Base-by-base conservation (phyloP, 306 rosid genomes). In the Quillaja saponaria region DNA sequence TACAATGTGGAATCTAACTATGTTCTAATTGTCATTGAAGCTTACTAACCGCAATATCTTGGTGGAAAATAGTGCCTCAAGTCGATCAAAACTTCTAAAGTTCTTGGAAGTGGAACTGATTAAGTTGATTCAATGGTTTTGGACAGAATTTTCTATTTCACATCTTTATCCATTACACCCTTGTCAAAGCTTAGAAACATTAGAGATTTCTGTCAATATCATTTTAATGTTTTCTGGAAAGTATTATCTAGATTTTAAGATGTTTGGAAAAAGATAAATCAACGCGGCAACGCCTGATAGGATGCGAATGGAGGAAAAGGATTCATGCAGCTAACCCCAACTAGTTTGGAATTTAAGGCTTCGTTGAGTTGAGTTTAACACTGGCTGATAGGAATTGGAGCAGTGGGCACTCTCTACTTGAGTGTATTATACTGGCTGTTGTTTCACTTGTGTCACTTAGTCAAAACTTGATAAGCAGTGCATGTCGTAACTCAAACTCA, bases 1-100 rank as follows among this genome's bases (percentile, higher is more conserved):
- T 55, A 39, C 39, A 31, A 31, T 55, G 49, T 49, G 13, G 63
- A 49, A 69, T 20, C 21, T 31, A 34, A 44, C 34, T 61, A 53
- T 52, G 34, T 60, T 21, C 10, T 21, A 61, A 11, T 15, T 45
- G 40, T 44, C 12, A 25, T 28, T n/a, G 41, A 5, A 45, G 25
- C 21, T 28, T 28, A 42, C 13, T 3, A 25, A 25, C 20, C 5
- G 10, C 14, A 42, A 45, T 15, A 14, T 14, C 11, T 14, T 11
- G 44, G 49, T 58, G 28, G 40, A 28, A 4, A 42, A 8, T 25
- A 4, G 4, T 56, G 7, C 34, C 6, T 38, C 6, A 20, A 31
- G 15, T 44, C 25, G 31, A 25, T 25, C 2, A 25, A 25, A 25
- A 25, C 4, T 1, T 14, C 5, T 31, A 44, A 44, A n/a, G 20